phyloP scores from a whole-genome alignment of 2,329 filamentous ascomycete genomes.

The Pseudonectria buxi region DNA sequence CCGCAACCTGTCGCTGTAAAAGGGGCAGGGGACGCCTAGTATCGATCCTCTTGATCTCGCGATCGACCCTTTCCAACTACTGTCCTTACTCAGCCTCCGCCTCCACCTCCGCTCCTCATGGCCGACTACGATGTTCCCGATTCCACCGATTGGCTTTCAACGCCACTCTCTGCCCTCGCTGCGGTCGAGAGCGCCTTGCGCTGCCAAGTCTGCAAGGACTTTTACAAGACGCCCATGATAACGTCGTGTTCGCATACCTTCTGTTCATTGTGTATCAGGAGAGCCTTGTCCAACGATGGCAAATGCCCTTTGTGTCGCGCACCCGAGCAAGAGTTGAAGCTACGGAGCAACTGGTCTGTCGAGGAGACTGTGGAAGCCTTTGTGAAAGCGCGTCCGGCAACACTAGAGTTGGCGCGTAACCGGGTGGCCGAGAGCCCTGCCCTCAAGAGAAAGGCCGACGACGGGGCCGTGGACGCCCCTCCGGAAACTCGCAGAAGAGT shows the following conservation, averaged over 20 bases:
- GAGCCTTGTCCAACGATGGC: constrained; percentile 73
- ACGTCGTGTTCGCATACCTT: constrained; percentile 95
- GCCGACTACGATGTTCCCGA: constrained; percentile 50
- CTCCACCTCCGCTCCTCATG: constrained; percentile 25
- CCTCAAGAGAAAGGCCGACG: constrained; percentile 49
- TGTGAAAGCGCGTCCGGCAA: constrained; percentile 51
- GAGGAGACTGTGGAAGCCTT: constrained; percentile 82
- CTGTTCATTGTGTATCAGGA: constrained; percentile 89
- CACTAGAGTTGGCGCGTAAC: constrained; percentile 57
- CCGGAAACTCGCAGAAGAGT: constrained; percentile 36
- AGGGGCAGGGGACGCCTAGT: no score
- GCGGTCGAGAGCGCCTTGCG: constrained; percentile 78
- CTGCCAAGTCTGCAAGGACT: constrained; percentile 97
- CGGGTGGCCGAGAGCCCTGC: constrained; percentile 2
- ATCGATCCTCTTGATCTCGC: no score
- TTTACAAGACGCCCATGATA: constrained; percentile 89
- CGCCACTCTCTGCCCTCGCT: constrained; percentile 58
- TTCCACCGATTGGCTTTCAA: constrained; percentile 78
- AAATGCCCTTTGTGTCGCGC: constrained; percentile 82
- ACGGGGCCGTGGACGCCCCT: constrained; percentile 19
- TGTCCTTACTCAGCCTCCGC: no score
- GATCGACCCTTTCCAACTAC: no score
- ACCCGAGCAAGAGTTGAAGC: constrained; percentile 72
- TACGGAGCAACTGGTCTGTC: constrained; percentile 78
- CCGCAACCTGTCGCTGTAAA: no score